These are phyloP conservation scores for Candida broadrunensis DNA, from an alignment of 805 yeast species.

Conservation along the genomic window DNA sequence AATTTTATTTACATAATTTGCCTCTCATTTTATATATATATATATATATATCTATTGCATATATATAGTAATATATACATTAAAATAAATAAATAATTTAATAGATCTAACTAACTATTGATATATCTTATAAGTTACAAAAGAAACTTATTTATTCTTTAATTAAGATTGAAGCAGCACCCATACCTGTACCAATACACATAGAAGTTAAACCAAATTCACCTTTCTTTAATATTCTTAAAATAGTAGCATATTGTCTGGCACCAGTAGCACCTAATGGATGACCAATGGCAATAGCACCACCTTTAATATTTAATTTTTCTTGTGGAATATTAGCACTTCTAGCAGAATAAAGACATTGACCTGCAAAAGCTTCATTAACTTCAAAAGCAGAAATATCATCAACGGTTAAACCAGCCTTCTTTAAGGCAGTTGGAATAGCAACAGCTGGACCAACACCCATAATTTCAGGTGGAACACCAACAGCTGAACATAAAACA, in stretches of 20 bases:
- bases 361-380: conserved; percentile 97
- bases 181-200: conserved; percentile 99
- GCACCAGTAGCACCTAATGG: conserved; percentile 73
- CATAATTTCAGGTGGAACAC: conserved; percentile 97
- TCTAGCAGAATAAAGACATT: conserved; percentile 74
- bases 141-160: conserved; percentile 52
- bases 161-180: conserved; percentile 86
- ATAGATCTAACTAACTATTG: no score
- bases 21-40: no score
- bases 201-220: conserved; percentile 89
- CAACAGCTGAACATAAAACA: conserved; percentile 75
- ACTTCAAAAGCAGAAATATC: conserved; percentile 81
- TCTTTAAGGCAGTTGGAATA: conserved; percentile 76
- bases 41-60: no score
- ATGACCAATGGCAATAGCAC: conserved; percentile 95
- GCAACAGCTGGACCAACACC: conserved; percentile 98
- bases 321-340: conserved; percentile 62
- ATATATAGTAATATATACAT: no score
- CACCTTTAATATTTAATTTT: conserved; percentile 82
- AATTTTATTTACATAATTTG: no score
- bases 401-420: conserved; percentile 53
- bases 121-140: no score
- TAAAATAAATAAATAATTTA: no score
- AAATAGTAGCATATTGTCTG: conserved; percentile 85
- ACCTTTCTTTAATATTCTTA: conserved; percentile 75